Evolutionary conservation across 2,329 filamentous ascomycete genomes (phyloP).

Genomic region (Phialophora macrospora): DNA sequence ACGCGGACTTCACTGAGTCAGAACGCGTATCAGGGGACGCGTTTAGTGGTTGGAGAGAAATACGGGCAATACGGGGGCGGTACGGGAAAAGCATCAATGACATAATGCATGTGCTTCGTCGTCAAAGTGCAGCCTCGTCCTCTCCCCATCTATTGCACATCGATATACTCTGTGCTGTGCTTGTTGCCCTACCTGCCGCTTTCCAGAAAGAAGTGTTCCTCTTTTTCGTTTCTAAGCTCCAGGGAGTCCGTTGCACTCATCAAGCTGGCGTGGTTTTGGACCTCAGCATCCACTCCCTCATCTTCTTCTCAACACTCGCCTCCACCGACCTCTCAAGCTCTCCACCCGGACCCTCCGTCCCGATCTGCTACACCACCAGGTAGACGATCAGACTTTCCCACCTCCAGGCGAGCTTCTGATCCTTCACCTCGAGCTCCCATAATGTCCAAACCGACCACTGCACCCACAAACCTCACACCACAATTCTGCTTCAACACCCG

Average conservation of each 20-base stretch:
- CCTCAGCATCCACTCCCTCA: constrained; percentile 19
- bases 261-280: constrained; percentile 42
- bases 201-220: background rate
- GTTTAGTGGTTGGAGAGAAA: constrained; percentile 29
- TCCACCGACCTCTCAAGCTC: constrained; percentile 19
- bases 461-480: constrained; percentile 60
- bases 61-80: background rate
- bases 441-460: constrained; percentile 47
- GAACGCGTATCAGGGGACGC: constrained; percentile 29
- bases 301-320: constrained; percentile 20
- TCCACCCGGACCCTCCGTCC: constrained; percentile 7
- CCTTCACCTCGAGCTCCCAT: constrained; percentile 22
- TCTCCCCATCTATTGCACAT: constrained; percentile 2
- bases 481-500: constrained; percentile 65
- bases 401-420: background rate
- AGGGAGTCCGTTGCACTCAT: constrained; percentile 7
- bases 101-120: constrained; percentile 8
- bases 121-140: constrained; percentile 15
- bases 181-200: background rate
- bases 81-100: constrained; percentile 11
- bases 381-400: background rate
- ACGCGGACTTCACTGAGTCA: background rate
- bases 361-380: background rate
- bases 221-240: background rate
- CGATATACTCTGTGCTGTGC: background rate